A percentile compares a stretch with the other conserved stretches of the same genome.
phyloP scores from a whole-genome alignment of 2,329 filamentous ascomycete species.

The Aureobasidium musti region DNA sequence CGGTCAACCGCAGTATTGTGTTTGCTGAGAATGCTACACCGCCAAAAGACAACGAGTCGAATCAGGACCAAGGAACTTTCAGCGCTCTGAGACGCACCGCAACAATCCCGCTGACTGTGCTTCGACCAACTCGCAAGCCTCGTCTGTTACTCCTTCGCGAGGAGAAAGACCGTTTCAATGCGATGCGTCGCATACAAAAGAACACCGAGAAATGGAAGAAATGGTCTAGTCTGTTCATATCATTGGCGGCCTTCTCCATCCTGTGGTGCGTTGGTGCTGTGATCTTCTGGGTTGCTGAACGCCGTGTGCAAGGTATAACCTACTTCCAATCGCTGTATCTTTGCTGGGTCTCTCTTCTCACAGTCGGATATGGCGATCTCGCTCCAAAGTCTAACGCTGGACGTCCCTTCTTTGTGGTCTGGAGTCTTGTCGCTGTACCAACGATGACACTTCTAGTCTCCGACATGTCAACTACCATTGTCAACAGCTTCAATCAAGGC shows the following conservation, averaged over 20 bases:
- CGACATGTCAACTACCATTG: constrained; percentile 80
- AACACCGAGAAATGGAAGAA: constrained; percentile 65
- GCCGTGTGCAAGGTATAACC: constrained; percentile 56
- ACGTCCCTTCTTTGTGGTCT: constrained; percentile 88
- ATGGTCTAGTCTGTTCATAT: constrained; percentile 73
- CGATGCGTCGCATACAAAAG: constrained; percentile 73
- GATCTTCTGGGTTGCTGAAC: constrained; percentile 68
- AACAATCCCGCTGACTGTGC: constrained; percentile 31
- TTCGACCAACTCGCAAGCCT: constrained; percentile 38
- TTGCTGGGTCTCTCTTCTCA: constrained; percentile 77
- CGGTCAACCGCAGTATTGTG: constrained; percentile 29
- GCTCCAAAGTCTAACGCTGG: constrained; percentile 75
- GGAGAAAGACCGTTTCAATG: constrained; percentile 46
- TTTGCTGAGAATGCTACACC: constrained; percentile 26
- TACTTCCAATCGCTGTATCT: constrained; percentile 88
- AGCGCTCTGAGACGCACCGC: constrained; percentile 29
- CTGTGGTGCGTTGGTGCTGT: constrained; percentile 81
- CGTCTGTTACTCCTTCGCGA: constrained; percentile 60
- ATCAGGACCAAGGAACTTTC: neutral
- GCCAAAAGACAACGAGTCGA: neutral
- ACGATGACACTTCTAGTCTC: constrained; percentile 86
- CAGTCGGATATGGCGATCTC: constrained; percentile 83
- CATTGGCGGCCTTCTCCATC: constrained; percentile 65
- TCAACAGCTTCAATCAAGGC: constrained; percentile 64
- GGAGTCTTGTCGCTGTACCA: constrained; percentile 81